Conservation (phyloP, 2,329 filamentous ascomycete species). For the Colletotrichum sp. region DNA sequence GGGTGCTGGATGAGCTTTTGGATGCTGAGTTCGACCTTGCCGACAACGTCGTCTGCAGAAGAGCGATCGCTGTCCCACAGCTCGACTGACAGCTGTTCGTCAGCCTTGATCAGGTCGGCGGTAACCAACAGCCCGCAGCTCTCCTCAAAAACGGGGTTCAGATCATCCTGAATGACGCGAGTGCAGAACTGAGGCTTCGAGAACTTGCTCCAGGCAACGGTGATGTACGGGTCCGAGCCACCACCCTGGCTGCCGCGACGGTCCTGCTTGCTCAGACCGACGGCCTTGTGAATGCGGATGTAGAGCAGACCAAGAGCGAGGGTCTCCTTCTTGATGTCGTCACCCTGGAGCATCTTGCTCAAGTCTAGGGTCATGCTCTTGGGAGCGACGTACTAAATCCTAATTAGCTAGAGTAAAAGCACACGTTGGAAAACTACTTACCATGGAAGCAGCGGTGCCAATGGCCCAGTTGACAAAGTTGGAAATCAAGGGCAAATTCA, state of each 20-base stretch:
- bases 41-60: constrained; percentile 92
- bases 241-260: constrained; percentile 80
- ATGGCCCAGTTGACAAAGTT: constrained; percentile 98
- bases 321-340: constrained; percentile 90
- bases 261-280: constrained; percentile 91
- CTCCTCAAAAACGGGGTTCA: constrained; percentile 94
- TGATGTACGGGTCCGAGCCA: constrained; percentile 95
- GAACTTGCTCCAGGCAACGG: constrained; percentile 93
- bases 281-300: constrained; percentile 87
- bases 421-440: background rate
- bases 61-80: constrained; percentile 96
- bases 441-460: constrained; percentile 79
- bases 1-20: constrained; percentile 95
- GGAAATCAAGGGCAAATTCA: constrained; percentile 91
- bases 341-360: constrained; percentile 87
- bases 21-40: constrained; percentile 91
- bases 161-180: constrained; percentile 90
- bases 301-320: constrained; percentile 88
- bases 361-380: constrained; percentile 94
- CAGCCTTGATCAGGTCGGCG: constrained; percentile 86
- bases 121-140: constrained; percentile 85
- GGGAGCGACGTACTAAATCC: constrained; percentile 76
- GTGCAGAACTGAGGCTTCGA: constrained; percentile 98
- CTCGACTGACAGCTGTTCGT: constrained; percentile 92
- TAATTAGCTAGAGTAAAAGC: background rate